Evolutionary conservation across 164 flowering plant genomes (phyloP), one percentile per base, ranked within the genome.

Genomic region (Dillenia turbinata): DNA sequence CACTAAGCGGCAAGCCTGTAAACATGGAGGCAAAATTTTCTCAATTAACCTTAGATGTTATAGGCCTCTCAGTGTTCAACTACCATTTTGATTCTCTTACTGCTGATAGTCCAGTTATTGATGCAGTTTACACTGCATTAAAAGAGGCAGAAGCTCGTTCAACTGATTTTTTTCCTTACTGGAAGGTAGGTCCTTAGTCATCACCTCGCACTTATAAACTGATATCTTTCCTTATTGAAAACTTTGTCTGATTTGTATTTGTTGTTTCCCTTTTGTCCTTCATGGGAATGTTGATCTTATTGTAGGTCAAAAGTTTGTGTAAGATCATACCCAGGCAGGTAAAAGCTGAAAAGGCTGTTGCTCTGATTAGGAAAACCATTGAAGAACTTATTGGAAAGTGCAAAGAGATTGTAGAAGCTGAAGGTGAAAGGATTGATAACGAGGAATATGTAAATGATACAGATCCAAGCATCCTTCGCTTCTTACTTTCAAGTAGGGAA

Each of bases 401-500:
- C 76, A 90, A 83, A 66, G 84, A 78, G 67, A 89, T 89, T 61
- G 96, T 87, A 26, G 98, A 94, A 74, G 71, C 69, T 48, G 93
- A 89, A 66, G 97, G 88, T 57, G 98, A 89, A 70, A 77, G 75
- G 71, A 77, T 90, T 60, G 77, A 79, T 60, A 85, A 79, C 43
- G 97, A 93, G 67, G 98, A 93, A 49, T 90, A 93, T 80, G 83
- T 93, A 13, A 93, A 93, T 73, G 91, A 88, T 6, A 47, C 81
- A 44, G 98, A 93, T 76, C 97, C 97, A 52, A 94, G 98, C 67
- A 94, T 90, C 49, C 97, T 90, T 43, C 89, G 93, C 1, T 90
- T 93, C 73, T 73, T 94, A 81, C 96, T 94, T 55, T 96, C 98
- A 51, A 89, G 95, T 70, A 73, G 96, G 71, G 97, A 94, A 75